A percentile compares a stretch with the other conserved stretches of the same genome.
Conservation (phyloP, 176 grass and related monocot genomes). For the Melocanna baccifera region DNA sequence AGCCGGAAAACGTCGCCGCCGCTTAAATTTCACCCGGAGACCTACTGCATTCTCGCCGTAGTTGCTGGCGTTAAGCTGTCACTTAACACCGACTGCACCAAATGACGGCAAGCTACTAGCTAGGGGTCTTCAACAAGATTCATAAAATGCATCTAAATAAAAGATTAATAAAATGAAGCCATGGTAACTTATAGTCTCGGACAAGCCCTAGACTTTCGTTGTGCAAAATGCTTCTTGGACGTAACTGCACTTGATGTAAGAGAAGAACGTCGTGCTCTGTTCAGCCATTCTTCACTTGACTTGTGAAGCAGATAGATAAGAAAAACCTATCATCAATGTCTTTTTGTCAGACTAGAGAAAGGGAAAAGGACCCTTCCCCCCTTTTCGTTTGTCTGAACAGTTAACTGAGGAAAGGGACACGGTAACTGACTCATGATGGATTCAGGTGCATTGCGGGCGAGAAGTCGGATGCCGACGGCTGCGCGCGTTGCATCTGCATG, state of each 20-base stretch:
- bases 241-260: not conserved
- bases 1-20: constrained; percentile 14
- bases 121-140: not conserved
- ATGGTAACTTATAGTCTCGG: not conserved
- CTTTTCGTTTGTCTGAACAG: not conserved
- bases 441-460: constrained; percentile 38
- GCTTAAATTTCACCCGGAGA: constrained; percentile 10
- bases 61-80: constrained; percentile 23
- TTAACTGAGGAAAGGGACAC: constrained; percentile 31
- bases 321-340: not conserved
- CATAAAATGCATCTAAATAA: not conserved
- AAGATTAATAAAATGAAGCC: not conserved
- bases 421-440: constrained; percentile 21
- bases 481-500: constrained; percentile 27
- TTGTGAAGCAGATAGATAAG: not conserved
- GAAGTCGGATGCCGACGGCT: constrained; percentile 31
- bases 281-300: not conserved
- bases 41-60: constrained; percentile 27
- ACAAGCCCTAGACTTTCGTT: not conserved
- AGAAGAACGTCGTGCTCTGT: not conserved
- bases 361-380: not conserved
- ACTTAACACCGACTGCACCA: not conserved
- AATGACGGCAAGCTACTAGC: not conserved
- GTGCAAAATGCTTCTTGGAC: not conserved
- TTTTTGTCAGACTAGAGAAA: not conserved